Percentiles rank a stretch among this genome's conserved stretches.
These are phyloP conservation scores for Irpex sp. DNA, from an alignment of 1,284 basidiomycete genomes.

Conservation along the genomic window DNA sequence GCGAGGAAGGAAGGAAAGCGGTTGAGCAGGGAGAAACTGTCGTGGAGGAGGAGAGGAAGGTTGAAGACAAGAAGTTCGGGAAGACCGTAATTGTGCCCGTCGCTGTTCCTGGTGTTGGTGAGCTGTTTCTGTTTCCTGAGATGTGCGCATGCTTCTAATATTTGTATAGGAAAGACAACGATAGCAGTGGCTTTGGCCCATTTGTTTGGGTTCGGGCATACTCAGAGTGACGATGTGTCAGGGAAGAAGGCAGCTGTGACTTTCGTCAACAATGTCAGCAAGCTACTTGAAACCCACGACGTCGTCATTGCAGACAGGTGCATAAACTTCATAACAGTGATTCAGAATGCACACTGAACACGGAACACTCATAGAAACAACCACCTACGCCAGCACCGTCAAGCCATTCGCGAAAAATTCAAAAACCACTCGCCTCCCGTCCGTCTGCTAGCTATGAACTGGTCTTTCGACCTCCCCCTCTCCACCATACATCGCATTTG, in stretches of 20 bases:
- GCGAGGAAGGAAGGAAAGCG: slow-evolving; percentile 36
- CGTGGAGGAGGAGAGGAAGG: slow-evolving; percentile 29
- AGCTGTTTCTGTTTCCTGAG: slow-evolving; percentile 24
- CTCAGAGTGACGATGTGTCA: slow-evolving; percentile 85
- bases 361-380: slow-evolving; percentile 65
- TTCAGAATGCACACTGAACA: background rate
- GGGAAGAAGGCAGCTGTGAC: slow-evolving; percentile 72
- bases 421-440: slow-evolving; percentile 42
- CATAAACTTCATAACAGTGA: slow-evolving; percentile 17
- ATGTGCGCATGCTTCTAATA: background rate
- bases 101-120: slow-evolving; percentile 90
- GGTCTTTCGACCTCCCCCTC: slow-evolving; percentile 54
- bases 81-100: slow-evolving; percentile 87
- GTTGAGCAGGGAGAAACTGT: slow-evolving; percentile 28
- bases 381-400: slow-evolving; percentile 75
- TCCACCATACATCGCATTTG: slow-evolving; percentile 69
- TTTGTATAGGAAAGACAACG: slow-evolving; percentile 75
- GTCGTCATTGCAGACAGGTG: slow-evolving; percentile 91
- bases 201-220: slow-evolving; percentile 83
- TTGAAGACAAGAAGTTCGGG: slow-evolving; percentile 36
- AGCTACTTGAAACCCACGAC: slow-evolving; percentile 55
- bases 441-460: slow-evolving; percentile 75
- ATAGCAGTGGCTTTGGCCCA: slow-evolving; percentile 74
- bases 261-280: slow-evolving; percentile 75
- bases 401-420: slow-evolving; percentile 54